phyloP scores from a whole-genome alignment of 1,139 yeast species.

The Kodamaea derodonti region DNA sequence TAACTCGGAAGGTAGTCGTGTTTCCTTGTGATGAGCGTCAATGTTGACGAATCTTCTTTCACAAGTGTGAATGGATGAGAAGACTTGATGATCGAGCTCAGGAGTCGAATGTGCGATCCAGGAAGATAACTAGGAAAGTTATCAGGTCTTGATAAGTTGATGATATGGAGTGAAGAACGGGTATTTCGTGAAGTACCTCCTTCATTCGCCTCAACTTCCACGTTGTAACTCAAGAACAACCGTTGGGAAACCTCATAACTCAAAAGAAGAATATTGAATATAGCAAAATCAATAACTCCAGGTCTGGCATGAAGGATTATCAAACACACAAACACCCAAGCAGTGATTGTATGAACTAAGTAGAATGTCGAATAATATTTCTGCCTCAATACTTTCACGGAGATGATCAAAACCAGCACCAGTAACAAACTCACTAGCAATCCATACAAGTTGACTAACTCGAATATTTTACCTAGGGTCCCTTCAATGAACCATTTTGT shows the following conservation, averaged over 20 bases:
- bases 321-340: conserved; percentile 26
- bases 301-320: conserved; percentile 43
- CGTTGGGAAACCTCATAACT: conserved; percentile 24
- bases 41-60: conserved; percentile 6
- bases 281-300: conserved; percentile 30
- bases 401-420: conserved; percentile 46
- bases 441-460: conserved; percentile 58
- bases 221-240: conserved; percentile 8
- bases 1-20: conserved; percentile 12
- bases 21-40: conserved; percentile 23
- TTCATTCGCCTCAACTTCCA: conserved; percentile 9
- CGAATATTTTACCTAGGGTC: conserved; percentile 36
- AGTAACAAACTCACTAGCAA: conserved; percentile 45
- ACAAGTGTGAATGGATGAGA: conserved; percentile 40
- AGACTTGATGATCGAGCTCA: conserved; percentile 14
- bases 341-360: conserved; percentile 30
- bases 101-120: conserved; percentile 37
- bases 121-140: conserved; percentile 27
- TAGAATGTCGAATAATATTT: conserved; percentile 31
- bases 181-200: conserved; percentile 4
- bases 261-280: conserved; percentile 19
- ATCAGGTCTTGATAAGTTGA: conserved; percentile 23
- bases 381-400: conserved; percentile 37
- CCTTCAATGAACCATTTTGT: conserved; percentile 42
- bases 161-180: conserved; percentile 21